These are phyloP conservation scores for Aspergillus udagawae DNA, from an alignment of 2,329 filamentous ascomycete genomes.

Conservation along the genomic window DNA sequence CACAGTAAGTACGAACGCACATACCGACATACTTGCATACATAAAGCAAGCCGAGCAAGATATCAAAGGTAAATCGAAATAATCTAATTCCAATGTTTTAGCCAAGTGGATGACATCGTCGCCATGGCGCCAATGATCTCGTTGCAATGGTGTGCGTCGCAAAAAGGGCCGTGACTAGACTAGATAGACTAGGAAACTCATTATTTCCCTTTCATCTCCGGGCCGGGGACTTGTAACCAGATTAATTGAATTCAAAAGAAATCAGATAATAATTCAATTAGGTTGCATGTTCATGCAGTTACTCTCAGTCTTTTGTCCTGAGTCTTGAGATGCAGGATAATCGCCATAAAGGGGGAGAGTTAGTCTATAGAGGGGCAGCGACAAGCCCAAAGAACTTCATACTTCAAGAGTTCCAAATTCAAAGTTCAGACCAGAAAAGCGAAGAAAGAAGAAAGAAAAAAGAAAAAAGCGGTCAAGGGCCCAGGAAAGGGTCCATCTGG, in stretches of 20 bases:
- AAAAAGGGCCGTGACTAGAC: constrained; percentile 8
- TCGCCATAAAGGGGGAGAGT: not conserved
- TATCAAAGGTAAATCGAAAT: no score
- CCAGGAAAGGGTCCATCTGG: constrained; percentile 9
- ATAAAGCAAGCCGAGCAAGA: not conserved
- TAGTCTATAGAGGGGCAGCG: not conserved
- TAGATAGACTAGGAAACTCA: constrained; percentile 10
- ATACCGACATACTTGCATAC: not conserved
- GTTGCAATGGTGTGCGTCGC: constrained; percentile 17
- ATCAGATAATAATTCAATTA: no score
- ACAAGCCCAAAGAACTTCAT: not conserved
- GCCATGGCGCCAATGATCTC: constrained; percentile 15
- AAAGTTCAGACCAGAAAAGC: not conserved
- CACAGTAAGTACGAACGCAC: not conserved
- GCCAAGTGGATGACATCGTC: constrained; percentile 18
- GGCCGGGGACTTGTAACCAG: constrained; percentile 12
- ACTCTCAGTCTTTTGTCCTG: not conserved
- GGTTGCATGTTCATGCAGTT: not conserved
- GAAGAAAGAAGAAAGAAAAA: not conserved
- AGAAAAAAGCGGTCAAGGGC: constrained; percentile 15
- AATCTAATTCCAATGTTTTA: not conserved
- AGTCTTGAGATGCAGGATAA: not conserved
- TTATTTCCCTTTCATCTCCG: constrained; percentile 24
- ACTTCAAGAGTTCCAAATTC: not conserved
- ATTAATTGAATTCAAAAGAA: constrained; percentile 1